Conservation (phyloP, 768 basidiomycete species). For the Auriscalpium orientale region DNA sequence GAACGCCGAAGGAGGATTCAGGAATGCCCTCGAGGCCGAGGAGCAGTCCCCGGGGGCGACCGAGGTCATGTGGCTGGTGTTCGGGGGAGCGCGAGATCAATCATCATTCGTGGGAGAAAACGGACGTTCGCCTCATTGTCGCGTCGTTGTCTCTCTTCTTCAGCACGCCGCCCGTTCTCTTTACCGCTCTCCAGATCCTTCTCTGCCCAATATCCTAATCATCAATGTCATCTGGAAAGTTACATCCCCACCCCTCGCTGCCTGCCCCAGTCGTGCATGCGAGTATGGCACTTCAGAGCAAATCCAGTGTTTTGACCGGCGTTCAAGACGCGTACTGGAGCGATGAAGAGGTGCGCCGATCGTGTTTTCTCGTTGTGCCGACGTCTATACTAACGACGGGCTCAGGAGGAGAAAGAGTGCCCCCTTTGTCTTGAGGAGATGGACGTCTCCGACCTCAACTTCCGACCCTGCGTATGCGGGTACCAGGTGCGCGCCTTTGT, state of each 20-base stretch:
- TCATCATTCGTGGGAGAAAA: conserved; percentile 3
- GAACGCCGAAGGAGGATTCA: background rate
- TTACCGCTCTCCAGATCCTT: background rate
- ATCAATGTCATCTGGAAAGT: conserved; percentile 45
- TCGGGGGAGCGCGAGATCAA: background rate
- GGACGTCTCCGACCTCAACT: conserved; percentile 98
- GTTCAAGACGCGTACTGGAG: conserved; percentile 97
- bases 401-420: conserved; percentile 94
- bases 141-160: conserved; percentile 5
- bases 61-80: conserved; percentile 26
- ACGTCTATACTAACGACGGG: too few relatives aligned
- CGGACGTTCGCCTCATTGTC: conserved; percentile 14
- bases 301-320: conserved; percentile 80
- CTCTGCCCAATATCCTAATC: conserved; percentile 1
- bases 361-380: conserved; percentile 2
- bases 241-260: conserved; percentile 57
- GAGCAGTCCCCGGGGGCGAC: background rate
- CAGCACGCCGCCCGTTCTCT: background rate
- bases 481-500: conserved; percentile 64
- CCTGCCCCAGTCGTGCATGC: conserved; percentile 71
- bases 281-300: conserved; percentile 65
- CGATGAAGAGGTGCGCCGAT: conserved; percentile 72
- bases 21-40: background rate
- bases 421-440: conserved; percentile 97
- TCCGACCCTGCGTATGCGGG: conserved; percentile 97